Base-by-base conservation (phyloP, 2,329 filamentous ascomycete species). In the Aspergillaceae sp. region DNA sequence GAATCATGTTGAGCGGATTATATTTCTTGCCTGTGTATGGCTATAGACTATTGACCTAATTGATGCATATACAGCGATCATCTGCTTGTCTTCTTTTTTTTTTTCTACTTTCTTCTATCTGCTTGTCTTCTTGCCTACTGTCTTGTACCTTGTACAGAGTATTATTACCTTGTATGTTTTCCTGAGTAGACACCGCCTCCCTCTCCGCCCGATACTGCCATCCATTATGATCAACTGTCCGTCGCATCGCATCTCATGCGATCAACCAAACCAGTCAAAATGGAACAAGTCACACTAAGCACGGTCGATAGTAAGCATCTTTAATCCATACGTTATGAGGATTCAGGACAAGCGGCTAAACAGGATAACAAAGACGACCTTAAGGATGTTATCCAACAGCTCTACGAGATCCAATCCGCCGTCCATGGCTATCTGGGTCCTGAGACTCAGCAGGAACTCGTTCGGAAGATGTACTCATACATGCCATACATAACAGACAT, bases 341-440 rank as follows among this genome's bases (percentile, higher is more conserved):
- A 19, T 19, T 19, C 19, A 19, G 19, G 19, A 19, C 19, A 19
- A 19, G 19, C 19, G 19, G 19, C 19, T 19, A 37, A 33, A 11
- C 4, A 5, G 7, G n/a, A 42, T 35, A 42, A 42, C 29, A 32
- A 8, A 76, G 74, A 67, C 41, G 74, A 79, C 54, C 67, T 82
- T 44, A 80, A 80, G 64, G 73, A 75, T 40, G 74, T 82, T 48
- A 79, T 83, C 52, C 76, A 80, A 54, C 76, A 79, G 54, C 72
- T 83, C 43, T 83, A 78, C 67, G 74, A 80, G 52, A 75, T 80
- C 40, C 77, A 82, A 62, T 73, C 74, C 29, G 70, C 70, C n/a
- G 68, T 72, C 1, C 74, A 79, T 58, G 78, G 79, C 52, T 80
- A 82, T 56, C 71, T 80, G 50, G 78, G 78, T 36, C 66, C 70